These are phyloP conservation scores for Mortierella claussenii DNA, from an alignment of 192 early-diverging fungal genomes.

Conservation along the genomic window DNA sequence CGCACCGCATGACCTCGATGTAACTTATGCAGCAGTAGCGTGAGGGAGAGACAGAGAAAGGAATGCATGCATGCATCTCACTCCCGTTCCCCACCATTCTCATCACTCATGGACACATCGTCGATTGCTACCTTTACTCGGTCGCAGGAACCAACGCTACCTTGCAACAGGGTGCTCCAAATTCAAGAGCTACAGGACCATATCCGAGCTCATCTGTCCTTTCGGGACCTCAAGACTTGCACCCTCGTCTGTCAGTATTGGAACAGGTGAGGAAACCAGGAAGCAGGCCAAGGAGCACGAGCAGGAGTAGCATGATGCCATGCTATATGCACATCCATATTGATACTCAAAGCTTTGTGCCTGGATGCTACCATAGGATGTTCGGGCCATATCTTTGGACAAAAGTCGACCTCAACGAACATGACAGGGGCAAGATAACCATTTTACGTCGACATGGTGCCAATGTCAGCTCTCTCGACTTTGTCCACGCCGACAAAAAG, in stretches of 20 bases:
- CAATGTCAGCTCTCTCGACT: constrained; percentile 5
- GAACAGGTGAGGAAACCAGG: too few species aligned
- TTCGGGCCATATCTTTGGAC: constrained; percentile 5
- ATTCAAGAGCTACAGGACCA: constrained; percentile 16
- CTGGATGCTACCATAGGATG: background rate
- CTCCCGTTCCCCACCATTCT: too few species aligned
- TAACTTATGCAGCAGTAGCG: too few species aligned
- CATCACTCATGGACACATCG: too few species aligned
- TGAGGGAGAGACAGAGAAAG: too few species aligned
- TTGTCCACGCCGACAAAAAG: background rate
- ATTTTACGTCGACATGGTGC: constrained; percentile 18
- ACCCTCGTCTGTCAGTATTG: constrained; percentile 23
- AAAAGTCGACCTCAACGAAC: background rate
- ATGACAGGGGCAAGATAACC: constrained; percentile 2
- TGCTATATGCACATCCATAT: too few species aligned
- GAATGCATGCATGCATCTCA: too few species aligned
- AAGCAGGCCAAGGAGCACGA: too few species aligned
- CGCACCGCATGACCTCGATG: too few species aligned
- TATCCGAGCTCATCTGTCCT: background rate
- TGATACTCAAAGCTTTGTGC: background rate
- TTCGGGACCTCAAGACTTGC: constrained; percentile 10
- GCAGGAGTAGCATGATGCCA: background rate
- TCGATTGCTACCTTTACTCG: too few species aligned
- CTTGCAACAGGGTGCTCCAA: constrained; percentile 10
- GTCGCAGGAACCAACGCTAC: too few species aligned